These are phyloP conservation scores for Acanthamoeba castellanii DNA, from an alignment of 208 protist species.

Conservation along the genomic window DNA sequence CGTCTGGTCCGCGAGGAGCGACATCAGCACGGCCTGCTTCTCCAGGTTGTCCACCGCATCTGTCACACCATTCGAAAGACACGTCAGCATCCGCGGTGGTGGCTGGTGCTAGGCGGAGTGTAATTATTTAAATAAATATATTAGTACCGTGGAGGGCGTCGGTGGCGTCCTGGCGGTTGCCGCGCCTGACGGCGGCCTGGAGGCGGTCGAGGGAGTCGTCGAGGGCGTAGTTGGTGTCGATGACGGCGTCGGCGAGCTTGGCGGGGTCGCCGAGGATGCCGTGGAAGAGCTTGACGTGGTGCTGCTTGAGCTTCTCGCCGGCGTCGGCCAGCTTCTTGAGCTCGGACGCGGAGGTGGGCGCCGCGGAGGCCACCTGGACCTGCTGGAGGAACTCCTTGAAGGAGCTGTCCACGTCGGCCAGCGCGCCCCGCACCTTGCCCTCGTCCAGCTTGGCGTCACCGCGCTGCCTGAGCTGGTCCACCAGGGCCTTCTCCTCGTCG, in stretches of 20 bases:
- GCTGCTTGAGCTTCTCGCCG: constrained; percentile 16
- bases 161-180: constrained; percentile 49
- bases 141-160: constrained; percentile 53
- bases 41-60: constrained; percentile 45
- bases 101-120: not conserved
- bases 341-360: not conserved
- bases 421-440: not conserved
- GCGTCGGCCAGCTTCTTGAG: constrained; percentile 33
- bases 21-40: constrained; percentile 23
- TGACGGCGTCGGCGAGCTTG: not conserved
- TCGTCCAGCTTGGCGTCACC: constrained; percentile 9
- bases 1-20: constrained; percentile 4
- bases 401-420: constrained; percentile 33
- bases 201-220: constrained; percentile 42
- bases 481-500: constrained; percentile 12
- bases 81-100: not conserved
- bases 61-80: not conserved
- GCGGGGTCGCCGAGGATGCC: constrained; percentile 3
- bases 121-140: not conserved
- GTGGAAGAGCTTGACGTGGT: constrained; percentile 20
- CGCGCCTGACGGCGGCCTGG: constrained; percentile 43
- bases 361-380: not conserved
- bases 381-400: constrained; percentile 39
- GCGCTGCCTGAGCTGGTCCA: constrained; percentile 14
- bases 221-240: constrained; percentile 24